phyloP scores from a whole-genome alignment of 768 basidiomycete species.

The Obba rivulosa region DNA sequence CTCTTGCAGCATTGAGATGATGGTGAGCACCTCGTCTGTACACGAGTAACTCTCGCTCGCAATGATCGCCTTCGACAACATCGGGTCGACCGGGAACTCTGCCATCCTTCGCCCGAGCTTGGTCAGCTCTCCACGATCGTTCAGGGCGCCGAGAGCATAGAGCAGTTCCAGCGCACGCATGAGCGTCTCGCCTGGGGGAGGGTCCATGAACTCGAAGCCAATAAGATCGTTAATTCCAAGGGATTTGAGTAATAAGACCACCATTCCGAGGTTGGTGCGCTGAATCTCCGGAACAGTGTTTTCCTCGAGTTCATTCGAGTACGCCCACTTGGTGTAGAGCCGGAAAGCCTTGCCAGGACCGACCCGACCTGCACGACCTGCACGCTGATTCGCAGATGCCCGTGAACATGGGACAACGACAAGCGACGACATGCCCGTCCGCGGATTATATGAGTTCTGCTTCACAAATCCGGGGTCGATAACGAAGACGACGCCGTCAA shows the following conservation, averaged over 20 bases:
- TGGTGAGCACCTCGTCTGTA: conserved; percentile 96
- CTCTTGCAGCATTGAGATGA: conserved; percentile 96
- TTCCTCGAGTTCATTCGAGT: conserved; percentile 89
- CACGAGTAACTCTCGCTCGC: conserved; percentile 91
- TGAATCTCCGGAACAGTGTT: conserved; percentile 99
- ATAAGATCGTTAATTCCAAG: conserved; percentile 98
- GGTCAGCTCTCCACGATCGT: conserved; percentile 95
- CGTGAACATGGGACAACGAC: conserved; percentile 96
- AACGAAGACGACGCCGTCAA: conserved; percentile 98
- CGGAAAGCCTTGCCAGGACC: conserved; percentile 98
- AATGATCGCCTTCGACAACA: conserved; percentile 94
- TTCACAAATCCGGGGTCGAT: conserved; percentile 99
- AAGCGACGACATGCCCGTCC: conserved; percentile 97
- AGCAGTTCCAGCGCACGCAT: conserved; percentile 91
- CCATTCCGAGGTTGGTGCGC: conserved; percentile 95
- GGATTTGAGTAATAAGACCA: conserved; percentile 91
- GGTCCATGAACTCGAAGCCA: conserved; percentile 97
- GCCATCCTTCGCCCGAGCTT: conserved; percentile 97
- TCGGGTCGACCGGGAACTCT: conserved; percentile 98
- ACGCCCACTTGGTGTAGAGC: conserved; percentile 99
- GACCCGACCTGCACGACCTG: conserved; percentile 95
- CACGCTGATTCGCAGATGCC: conserved; percentile 95
- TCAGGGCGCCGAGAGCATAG: conserved; percentile 93
- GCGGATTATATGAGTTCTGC: conserved; percentile 97
- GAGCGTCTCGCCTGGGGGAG: conserved; percentile 95